phyloP scores from a whole-genome alignment of 352 stramenopile species.

The Phytophthora idaei region DNA sequence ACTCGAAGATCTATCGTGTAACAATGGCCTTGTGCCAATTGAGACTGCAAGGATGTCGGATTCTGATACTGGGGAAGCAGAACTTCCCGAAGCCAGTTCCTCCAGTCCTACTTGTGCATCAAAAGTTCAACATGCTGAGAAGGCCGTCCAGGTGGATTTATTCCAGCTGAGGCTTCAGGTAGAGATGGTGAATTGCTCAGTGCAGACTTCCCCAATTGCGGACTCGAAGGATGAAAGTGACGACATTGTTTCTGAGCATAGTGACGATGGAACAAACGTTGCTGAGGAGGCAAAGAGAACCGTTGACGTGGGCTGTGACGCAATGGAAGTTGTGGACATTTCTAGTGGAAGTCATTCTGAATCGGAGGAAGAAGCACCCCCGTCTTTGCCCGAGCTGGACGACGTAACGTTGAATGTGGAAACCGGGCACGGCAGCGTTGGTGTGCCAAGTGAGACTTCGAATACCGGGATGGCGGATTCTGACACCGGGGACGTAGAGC shows the following conservation, averaged over 20 bases:
- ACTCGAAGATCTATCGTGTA: constrained; percentile 5
- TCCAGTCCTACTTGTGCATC: background rate
- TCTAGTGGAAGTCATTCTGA: background rate
- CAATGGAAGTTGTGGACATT: constrained; percentile 3
- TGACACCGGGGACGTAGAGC: background rate
- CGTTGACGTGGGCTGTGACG: constrained; percentile 24
- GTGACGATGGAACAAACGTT: background rate
- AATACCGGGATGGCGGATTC: background rate
- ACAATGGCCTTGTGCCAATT: background rate
- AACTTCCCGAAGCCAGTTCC: background rate
- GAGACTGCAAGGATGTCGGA: background rate
- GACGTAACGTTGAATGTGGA: background rate
- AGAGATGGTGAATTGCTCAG: background rate
- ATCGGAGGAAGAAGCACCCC: background rate
- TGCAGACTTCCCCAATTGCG: background rate
- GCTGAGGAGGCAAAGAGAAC: constrained; percentile 1
- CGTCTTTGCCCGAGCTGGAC: background rate
- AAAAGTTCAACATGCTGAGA: constrained; percentile 20
- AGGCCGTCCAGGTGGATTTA: constrained; percentile 29
- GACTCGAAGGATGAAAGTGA: background rate
- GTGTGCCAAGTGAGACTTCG: background rate
- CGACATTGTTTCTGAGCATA: background rate
- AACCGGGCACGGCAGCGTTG: background rate
- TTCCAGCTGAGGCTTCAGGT: background rate
- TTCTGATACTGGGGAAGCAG: background rate